These are phyloP conservation scores for Micractinium conductrix DNA, from an alignment of 139 green algal species.

Conservation along the genomic window DNA sequence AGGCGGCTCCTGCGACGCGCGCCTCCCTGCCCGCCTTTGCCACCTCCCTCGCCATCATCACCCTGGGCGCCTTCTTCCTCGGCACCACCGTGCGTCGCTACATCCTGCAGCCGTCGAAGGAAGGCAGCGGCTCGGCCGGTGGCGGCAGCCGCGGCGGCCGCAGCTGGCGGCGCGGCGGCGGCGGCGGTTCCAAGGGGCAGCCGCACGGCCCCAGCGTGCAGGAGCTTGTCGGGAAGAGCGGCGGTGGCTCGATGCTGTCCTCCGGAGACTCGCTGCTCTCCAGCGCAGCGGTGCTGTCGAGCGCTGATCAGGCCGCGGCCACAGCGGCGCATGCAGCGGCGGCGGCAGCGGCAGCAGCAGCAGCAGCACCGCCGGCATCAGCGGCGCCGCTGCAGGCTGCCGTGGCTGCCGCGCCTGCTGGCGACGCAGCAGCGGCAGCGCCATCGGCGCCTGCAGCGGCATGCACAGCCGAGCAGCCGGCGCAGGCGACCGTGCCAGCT, in stretches of 20 bases:
- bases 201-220: not conserved
- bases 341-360: not conserved
- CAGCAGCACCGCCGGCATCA: not conserved
- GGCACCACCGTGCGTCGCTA: not conserved
- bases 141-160: too few species aligned
- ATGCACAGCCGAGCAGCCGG: not conserved
- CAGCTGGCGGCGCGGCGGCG: not conserved
- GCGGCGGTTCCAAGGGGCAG: not conserved
- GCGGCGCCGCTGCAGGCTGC: not conserved
- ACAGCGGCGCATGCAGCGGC: not conserved
- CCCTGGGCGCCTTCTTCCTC: not conserved
- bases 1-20: not conserved
- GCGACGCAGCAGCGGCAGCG: not conserved
- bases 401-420: not conserved
- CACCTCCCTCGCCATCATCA: not conserved
- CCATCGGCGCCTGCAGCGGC: not conserved
- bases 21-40: slow-evolving; percentile 10
- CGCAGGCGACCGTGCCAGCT: not conserved
- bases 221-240: not conserved
- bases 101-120: slow-evolving; percentile 10
- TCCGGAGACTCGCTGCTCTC: not conserved
- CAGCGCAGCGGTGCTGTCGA: not conserved
- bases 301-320: not conserved
- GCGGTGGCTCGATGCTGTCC: not conserved
- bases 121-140: not conserved